Conservation (phyloP, 1,139 yeast species). For the Arxiozyma heterogenica region DNA sequence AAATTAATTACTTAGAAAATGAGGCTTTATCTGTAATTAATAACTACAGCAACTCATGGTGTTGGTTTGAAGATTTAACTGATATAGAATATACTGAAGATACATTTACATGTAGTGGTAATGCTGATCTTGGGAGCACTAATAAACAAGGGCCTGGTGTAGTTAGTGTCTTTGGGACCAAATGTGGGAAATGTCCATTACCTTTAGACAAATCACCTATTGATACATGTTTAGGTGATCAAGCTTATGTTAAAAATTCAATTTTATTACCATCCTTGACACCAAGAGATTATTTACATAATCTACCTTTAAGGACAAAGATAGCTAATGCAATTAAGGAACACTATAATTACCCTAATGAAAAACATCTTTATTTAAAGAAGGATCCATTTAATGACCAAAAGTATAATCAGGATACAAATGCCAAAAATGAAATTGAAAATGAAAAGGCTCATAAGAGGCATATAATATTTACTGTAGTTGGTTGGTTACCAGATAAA, state of each 20-base stretch:
- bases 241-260: conserved; percentile 23
- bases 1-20: conserved; percentile 19
- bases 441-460: conserved; percentile 11
- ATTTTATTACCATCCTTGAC: conserved; percentile 25
- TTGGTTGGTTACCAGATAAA: conserved; percentile 29
- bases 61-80: conserved; percentile 25
- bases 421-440: background rate
- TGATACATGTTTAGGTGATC: conserved; percentile 14
- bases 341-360: conserved; percentile 27
- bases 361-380: conserved; percentile 24
- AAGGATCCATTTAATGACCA: background rate
- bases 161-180: conserved; percentile 25
- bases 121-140: background rate
- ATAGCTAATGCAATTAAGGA: conserved; percentile 24
- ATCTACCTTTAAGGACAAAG: conserved; percentile 22
- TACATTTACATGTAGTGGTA: too few relatives aligned
- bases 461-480: conserved; percentile 23
- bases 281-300: conserved; percentile 23
- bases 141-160: conserved; percentile 14
- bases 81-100: background rate
- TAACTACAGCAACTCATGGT: conserved; percentile 22
- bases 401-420: background rate
- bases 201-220: conserved; percentile 21
- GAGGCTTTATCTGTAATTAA: conserved; percentile 21
- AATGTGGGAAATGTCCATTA: conserved; percentile 25